These are phyloP conservation scores for Fusarium nurragi DNA, from an alignment of 2,329 filamentous ascomycete species.

Conservation along the genomic window DNA sequence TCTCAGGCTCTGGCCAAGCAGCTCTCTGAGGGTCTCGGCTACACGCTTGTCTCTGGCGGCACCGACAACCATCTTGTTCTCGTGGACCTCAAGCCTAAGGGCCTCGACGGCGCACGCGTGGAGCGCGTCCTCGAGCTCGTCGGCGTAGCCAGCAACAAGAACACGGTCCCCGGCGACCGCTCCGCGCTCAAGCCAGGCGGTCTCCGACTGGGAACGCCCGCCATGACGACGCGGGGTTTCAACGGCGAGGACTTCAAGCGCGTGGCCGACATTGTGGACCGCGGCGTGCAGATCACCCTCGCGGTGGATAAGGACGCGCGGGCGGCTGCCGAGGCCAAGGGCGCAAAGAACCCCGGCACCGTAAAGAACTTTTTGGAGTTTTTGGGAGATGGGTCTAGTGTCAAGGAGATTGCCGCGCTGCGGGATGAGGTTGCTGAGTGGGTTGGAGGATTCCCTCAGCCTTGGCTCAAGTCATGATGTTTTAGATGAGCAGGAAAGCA, in stretches of 20 bases:
- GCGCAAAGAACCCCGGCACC: conserved; percentile 69
- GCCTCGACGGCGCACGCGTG: conserved; percentile 85
- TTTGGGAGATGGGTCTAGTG: conserved; percentile 71
- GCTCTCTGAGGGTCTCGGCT: conserved; percentile 72
- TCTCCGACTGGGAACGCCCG: conserved; percentile 88
- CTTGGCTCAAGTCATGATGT: conserved; percentile 42
- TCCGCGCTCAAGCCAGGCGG: conserved; percentile 91
- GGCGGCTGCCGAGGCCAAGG: conserved; percentile 70
- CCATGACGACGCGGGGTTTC: conserved; percentile 95
- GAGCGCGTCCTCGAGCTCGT: conserved; percentile 89
- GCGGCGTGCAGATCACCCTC: conserved; percentile 78
- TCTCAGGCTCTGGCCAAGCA: conserved; percentile 82
- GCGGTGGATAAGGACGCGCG: conserved; percentile 75
- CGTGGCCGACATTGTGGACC: conserved; percentile 83
- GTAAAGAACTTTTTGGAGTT: conserved; percentile 73
- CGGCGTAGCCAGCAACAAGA: conserved; percentile 96
- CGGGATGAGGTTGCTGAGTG: conserved; percentile 75
- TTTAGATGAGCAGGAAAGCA: conserved; percentile 8
- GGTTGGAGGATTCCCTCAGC: conserved; percentile 61
- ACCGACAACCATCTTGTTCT: conserved; percentile 97
- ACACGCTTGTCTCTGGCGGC: conserved; percentile 88
- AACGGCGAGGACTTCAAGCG: conserved; percentile 82
- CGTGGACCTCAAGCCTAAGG: conserved; percentile 85
- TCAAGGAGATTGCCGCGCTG: conserved; percentile 73
- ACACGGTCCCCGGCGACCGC: conserved; percentile 92